These are phyloP conservation scores for Gonapodya prolifera DNA, from an alignment of 192 early-diverging fungal species.

Conservation along the genomic window DNA sequence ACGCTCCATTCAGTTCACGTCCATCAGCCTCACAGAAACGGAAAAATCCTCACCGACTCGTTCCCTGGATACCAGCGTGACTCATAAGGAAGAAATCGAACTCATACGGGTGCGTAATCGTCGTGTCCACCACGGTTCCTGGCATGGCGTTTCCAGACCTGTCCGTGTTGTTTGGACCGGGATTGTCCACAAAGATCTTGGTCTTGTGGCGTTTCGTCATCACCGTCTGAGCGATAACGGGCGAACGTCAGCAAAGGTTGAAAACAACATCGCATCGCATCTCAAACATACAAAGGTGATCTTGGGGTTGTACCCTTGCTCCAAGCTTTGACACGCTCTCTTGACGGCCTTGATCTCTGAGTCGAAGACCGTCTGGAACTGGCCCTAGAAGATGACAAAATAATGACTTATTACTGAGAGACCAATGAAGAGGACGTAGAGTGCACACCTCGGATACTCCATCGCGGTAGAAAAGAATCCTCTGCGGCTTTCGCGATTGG, in stretches of 20 bases:
- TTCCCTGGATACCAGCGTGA: constrained; percentile 84
- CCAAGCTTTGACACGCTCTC: too few relatives aligned
- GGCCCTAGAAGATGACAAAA: too few relatives aligned
- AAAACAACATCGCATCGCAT: too few relatives aligned
- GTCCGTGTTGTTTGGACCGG: constrained; percentile 40
- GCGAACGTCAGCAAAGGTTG: too few relatives aligned
- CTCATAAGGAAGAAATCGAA: constrained; percentile 66
- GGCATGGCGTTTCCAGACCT: constrained; percentile 38
- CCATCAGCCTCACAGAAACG: background rate
- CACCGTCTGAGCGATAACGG: too few relatives aligned
- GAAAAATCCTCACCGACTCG: constrained; percentile 52
- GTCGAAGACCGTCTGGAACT: constrained; percentile 62
- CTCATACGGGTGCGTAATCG: constrained; percentile 11
- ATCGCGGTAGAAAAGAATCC: constrained; percentile 47
- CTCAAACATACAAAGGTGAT: too few relatives aligned
- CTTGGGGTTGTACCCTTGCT: constrained; percentile 17
- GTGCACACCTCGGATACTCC: constrained; percentile 83
- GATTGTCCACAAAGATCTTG: too few relatives aligned
- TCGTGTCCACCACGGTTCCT: constrained; percentile 42
- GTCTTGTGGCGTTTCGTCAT: too few relatives aligned
- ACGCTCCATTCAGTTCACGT: too few relatives aligned
- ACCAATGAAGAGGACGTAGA: background rate
- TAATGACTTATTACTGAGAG: background rate
- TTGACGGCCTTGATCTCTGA: constrained; percentile 62
- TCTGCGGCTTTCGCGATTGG: too few relatives aligned